phyloP scores from a whole-genome alignment of 352 stramenopile genomes.

The Phytophthora crassamura region DNA sequence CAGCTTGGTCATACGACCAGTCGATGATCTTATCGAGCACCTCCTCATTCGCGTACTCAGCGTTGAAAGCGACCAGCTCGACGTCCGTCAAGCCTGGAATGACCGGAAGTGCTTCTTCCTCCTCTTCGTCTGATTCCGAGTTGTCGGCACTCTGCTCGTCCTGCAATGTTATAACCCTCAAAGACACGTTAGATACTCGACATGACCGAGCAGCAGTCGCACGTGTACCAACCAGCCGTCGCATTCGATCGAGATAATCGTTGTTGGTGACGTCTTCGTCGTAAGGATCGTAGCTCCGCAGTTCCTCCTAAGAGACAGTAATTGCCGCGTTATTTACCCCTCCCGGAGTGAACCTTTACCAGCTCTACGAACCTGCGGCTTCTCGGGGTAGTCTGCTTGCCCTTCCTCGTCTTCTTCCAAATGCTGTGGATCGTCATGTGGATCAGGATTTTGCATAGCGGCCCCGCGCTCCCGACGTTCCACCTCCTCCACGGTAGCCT shows the following conservation, averaged over 20 bases:
- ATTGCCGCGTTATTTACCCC: background rate
- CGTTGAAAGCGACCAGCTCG: conserved; percentile 65
- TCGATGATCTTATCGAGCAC: conserved; percentile 63
- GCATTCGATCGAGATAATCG: conserved; percentile 15
- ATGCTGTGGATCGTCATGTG: background rate
- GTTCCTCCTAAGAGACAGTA: background rate
- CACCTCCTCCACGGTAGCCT: conserved; percentile 13
- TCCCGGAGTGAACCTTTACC: no score
- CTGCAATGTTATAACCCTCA: background rate
- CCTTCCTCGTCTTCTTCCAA: conserved; percentile 2
- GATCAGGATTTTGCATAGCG: background rate
- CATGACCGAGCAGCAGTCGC: no score
- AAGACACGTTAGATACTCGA: background rate
- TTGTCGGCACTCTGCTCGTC: conserved; percentile 3
- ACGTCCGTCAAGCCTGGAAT: conserved; percentile 50
- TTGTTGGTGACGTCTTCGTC: background rate
- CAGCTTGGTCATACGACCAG: conserved; percentile 68
- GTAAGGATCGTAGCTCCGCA: background rate
- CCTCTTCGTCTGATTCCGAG: conserved; percentile 8
- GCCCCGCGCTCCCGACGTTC: conserved; percentile 7
- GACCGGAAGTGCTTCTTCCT: conserved; percentile 21
- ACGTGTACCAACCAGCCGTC: conserved; percentile 25
- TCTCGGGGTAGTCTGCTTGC: background rate
- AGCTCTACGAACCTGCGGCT: background rate
- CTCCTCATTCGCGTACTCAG: conserved; percentile 56